Evolutionary conservation across 768 basidiomycete genomes (phyloP).

Genomic region (Hemileccinum impolitum): DNA sequence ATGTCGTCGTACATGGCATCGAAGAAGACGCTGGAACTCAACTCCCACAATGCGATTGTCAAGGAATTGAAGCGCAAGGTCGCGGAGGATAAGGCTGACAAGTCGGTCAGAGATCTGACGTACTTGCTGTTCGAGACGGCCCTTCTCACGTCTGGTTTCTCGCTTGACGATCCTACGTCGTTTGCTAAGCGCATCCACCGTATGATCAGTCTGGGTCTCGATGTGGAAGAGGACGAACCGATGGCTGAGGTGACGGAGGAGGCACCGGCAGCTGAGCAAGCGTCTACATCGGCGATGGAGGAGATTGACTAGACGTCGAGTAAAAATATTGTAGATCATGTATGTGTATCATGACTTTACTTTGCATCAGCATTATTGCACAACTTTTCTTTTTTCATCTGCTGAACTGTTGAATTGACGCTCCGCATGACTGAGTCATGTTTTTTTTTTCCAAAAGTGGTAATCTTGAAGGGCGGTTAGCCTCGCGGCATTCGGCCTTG

Average conservation of each 20-base stretch:
- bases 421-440: slow-evolving; percentile 25
- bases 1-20: slow-evolving; percentile 99
- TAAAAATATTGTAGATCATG: slow-evolving; percentile 4
- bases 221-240: slow-evolving; percentile 74
- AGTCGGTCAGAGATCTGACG: slow-evolving; percentile 95
- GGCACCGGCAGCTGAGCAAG: slow-evolving; percentile 54
- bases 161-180: slow-evolving; percentile 90
- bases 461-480: slow-evolving; percentile 10
- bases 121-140: slow-evolving; percentile 97
- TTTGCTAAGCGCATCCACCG: slow-evolving; percentile 96
- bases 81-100: slow-evolving; percentile 96
- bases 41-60: slow-evolving; percentile 88
- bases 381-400: slow-evolving; percentile 18
- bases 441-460: slow-evolving; percentile 28
- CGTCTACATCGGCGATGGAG: slow-evolving; percentile 88
- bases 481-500: slow-evolving; percentile 21
- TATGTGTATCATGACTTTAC: slow-evolving; percentile 28
- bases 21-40: slow-evolving; percentile 97
- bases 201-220: slow-evolving; percentile 91
- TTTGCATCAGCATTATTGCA: slow-evolving; percentile 25
- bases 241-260: slow-evolving; percentile 36
- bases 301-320: slow-evolving; percentile 73
- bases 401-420: neutral
- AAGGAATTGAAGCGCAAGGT: slow-evolving; percentile 96
- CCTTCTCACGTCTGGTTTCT: slow-evolving; percentile 92